Conservation (phyloP, 2,329 filamentous ascomycete genomes). For the Neofusicoccum cordaticola region DNA sequence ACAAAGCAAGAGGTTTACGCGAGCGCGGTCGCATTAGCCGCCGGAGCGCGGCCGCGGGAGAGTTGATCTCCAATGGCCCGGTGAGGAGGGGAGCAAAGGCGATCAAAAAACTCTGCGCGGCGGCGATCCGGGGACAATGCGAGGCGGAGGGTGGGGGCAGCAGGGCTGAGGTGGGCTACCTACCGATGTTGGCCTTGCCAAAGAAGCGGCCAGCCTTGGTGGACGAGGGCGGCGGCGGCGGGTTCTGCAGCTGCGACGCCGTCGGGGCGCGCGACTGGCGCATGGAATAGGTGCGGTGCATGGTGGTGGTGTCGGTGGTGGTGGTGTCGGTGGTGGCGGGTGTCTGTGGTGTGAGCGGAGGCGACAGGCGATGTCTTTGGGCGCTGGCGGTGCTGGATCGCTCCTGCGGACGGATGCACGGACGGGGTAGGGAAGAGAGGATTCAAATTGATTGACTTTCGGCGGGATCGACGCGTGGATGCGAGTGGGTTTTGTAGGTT, state of each 20-base stretch:
- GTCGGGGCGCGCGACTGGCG: constrained; percentile 95
- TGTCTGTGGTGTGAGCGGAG: not conserved
- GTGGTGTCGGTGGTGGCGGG: not conserved
- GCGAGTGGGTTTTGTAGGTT: constrained; percentile 12
- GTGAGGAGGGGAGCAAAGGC: not conserved
- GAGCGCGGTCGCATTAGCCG: not conserved
- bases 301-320: constrained; percentile 39
- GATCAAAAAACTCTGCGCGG: not conserved
- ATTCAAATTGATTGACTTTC: constrained; percentile 10
- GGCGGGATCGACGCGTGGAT: constrained; percentile 5
- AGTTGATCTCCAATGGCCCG: not conserved
- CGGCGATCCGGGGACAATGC: constrained; percentile 3
- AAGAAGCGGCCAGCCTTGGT: constrained; percentile 92
- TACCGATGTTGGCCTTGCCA: constrained; percentile 80
- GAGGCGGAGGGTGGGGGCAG: not conserved
- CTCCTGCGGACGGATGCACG: not conserved
- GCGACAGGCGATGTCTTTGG: not conserved
- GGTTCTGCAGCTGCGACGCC: constrained; percentile 86
- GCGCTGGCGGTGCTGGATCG: not conserved
- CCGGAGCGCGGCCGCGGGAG: not conserved
- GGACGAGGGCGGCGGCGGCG: constrained; percentile 83
- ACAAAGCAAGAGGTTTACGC: not conserved
- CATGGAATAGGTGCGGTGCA: constrained; percentile 99
- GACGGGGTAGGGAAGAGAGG: not conserved
- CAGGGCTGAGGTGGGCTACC: constrained; percentile 36